A percentile compares a stretch with the other conserved stretches of the same genome.
These are phyloP conservation scores for Sicyos baderoa DNA, from an alignment of 306 rosid genomes.

Conservation along the genomic window DNA sequence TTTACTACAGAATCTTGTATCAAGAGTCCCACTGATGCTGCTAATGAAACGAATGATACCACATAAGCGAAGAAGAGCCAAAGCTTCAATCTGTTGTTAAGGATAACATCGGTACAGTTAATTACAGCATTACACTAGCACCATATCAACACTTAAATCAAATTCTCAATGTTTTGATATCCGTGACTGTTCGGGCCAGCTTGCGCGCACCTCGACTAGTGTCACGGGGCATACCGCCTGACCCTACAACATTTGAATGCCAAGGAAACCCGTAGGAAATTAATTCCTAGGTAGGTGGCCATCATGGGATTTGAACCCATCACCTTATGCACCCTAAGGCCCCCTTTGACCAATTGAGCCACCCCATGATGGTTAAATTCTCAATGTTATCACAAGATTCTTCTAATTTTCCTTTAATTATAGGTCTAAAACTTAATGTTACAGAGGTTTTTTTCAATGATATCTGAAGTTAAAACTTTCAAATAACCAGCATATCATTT, in stretches of 20 bases:
- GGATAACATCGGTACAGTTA: conserved; percentile 20
- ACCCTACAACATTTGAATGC: no score
- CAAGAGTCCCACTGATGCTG: conserved; percentile 89
- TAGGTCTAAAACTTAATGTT: background rate
- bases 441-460: background rate
- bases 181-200: no score
- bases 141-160: background rate
- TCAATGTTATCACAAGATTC: background rate
- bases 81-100: conserved; percentile 72
- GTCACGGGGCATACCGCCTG: no score
- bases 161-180: background rate
- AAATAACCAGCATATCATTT: background rate
- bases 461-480: background rate
- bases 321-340: no score
- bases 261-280: no score
- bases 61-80: conserved; percentile 98
- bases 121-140: background rate
- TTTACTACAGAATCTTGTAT: conserved; percentile 81
- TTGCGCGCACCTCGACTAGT: no score
- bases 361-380: no score
- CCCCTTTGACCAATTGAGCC: no score
- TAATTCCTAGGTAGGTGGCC: no score
- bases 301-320: no score
- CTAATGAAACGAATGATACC: conserved; percentile 90
- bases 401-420: background rate